These are phyloP conservation scores for Hordeum marinum DNA, from an alignment of 176 grass and related monocot genomes.

Conservation along the genomic window DNA sequence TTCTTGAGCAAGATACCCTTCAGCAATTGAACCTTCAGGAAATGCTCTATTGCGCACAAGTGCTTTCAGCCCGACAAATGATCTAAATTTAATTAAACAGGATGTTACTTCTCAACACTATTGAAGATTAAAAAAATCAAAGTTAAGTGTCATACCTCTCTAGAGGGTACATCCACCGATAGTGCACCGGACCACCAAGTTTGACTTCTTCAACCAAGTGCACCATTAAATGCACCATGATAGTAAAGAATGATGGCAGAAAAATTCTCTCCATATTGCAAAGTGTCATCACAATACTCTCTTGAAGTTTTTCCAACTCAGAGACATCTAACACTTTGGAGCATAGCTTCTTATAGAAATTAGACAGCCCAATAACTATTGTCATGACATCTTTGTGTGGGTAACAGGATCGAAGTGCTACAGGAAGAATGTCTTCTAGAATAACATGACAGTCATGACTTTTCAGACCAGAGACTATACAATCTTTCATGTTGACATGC, in stretches of 20 bases:
- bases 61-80: not conserved
- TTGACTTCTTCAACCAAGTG: slow-evolving; percentile 26
- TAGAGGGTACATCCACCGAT: slow-evolving; percentile 33
- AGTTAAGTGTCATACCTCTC: not conserved
- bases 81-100: not conserved
- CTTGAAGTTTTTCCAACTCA: not conserved
- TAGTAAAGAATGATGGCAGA: slow-evolving; percentile 13
- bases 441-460: slow-evolving; percentile 34
- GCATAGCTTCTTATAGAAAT: too few relatives aligned
- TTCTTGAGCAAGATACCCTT: slow-evolving; percentile 21
- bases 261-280: slow-evolving; percentile 26
- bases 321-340: too few relatives aligned
- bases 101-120: not conserved
- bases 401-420: not conserved
- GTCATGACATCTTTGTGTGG: not conserved
- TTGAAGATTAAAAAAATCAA: not conserved
- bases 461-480: slow-evolving; percentile 6
- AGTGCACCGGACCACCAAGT: slow-evolving; percentile 17
- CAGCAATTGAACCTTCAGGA: slow-evolving; percentile 27
- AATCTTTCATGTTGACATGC: slow-evolving; percentile 9
- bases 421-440: slow-evolving; percentile 17
- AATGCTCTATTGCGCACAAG: slow-evolving; percentile 4
- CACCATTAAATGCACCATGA: not conserved
- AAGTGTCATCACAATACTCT: slow-evolving; percentile 1
- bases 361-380: too few relatives aligned